Percentiles rank a stretch among this genome's conserved stretches.
These are phyloP conservation scores for Fusarium pseudograminearum DNA, from an alignment of 2,329 filamentous ascomycete species.

Conservation along the genomic window DNA sequence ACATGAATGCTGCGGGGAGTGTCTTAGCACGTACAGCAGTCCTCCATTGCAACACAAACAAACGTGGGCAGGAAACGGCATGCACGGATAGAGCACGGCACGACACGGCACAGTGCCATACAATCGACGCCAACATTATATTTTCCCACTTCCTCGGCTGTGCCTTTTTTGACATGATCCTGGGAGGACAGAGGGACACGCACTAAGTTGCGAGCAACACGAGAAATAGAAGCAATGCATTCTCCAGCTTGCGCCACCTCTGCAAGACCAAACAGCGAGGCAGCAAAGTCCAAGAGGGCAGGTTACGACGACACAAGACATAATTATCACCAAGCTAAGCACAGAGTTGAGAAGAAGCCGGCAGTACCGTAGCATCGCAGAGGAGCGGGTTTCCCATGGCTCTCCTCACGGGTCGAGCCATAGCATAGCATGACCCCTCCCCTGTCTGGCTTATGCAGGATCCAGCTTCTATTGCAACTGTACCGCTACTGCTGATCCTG, in stretches of 20 bases:
- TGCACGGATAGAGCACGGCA: neutral
- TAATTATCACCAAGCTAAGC: slow-evolving; percentile 7
- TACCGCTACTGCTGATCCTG: slow-evolving; percentile 23
- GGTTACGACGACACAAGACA: slow-evolving; percentile 11
- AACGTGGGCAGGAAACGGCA: slow-evolving; percentile 21
- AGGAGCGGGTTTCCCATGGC: slow-evolving; percentile 9
- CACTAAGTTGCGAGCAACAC: slow-evolving; percentile 3
- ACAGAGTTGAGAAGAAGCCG: slow-evolving; percentile 2
- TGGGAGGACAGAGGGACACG: slow-evolving; percentile 6
- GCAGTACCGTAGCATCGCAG: slow-evolving; percentile 17
- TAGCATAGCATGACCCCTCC: neutral
- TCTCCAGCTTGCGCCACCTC: slow-evolving; percentile 22
- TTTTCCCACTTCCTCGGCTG: slow-evolving; percentile 5
- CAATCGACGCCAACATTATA: slow-evolving; percentile 5
- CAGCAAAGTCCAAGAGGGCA: slow-evolving; percentile 1
- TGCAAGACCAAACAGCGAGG: neutral
- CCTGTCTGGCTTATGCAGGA: slow-evolving; percentile 22
- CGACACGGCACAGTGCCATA: neutral
- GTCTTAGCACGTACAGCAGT: slow-evolving; percentile 15
- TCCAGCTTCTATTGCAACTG: slow-evolving; percentile 7
- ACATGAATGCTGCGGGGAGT: slow-evolving; percentile 38
- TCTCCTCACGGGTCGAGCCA: slow-evolving; percentile 9
- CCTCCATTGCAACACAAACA: slow-evolving; percentile 29
- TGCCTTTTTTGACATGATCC: neutral
- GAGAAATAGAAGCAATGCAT: neutral